Percentiles rank a stretch among this genome's conserved stretches.
phyloP scores from a whole-genome alignment of 2,329 filamentous ascomycete species.

The Emericellopsis atlantica region DNA sequence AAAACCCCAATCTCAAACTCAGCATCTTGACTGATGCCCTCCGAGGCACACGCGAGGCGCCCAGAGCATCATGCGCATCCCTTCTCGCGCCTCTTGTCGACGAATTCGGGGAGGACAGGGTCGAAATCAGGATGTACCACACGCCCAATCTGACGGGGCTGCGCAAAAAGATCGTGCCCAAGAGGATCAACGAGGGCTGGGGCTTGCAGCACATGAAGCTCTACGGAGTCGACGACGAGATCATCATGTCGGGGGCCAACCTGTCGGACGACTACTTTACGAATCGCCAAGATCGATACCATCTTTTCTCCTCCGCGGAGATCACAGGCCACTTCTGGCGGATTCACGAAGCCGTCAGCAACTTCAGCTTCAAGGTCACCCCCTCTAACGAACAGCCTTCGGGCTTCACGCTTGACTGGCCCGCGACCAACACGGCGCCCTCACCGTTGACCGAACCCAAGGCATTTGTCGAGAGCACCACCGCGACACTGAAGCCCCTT shows the following conservation, averaged over 20 bases:
- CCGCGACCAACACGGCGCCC: constrained; percentile 57
- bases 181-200: constrained; percentile 94
- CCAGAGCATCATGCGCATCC: constrained; percentile 75
- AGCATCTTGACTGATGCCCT: constrained; percentile 88
- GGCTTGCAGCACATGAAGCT: constrained; percentile 98
- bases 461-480: constrained; percentile 59
- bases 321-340: constrained; percentile 72
- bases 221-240: constrained; percentile 89
- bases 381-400: constrained; percentile 40
- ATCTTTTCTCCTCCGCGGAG: constrained; percentile 69
- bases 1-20: constrained; percentile 64
- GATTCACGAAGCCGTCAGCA: constrained; percentile 66
- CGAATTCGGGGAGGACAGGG: constrained; percentile 72
- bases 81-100: constrained; percentile 70
- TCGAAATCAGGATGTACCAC: constrained; percentile 95
- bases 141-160: constrained; percentile 88
- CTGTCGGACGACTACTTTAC: constrained; percentile 92
- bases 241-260: constrained; percentile 91
- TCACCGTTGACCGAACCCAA: constrained; percentile 60
- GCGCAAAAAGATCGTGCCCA: constrained; percentile 72
- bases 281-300: constrained; percentile 88
- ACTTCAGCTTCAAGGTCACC: constrained; percentile 68
- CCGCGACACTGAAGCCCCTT: constrained; percentile 51
- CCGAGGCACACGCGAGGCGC: constrained; percentile 82
- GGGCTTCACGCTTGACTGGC: constrained; percentile 60